These are phyloP conservation scores for Magnolia changhungtana DNA, from an alignment of 164 flowering plant genomes.

Conservation along the genomic window DNA sequence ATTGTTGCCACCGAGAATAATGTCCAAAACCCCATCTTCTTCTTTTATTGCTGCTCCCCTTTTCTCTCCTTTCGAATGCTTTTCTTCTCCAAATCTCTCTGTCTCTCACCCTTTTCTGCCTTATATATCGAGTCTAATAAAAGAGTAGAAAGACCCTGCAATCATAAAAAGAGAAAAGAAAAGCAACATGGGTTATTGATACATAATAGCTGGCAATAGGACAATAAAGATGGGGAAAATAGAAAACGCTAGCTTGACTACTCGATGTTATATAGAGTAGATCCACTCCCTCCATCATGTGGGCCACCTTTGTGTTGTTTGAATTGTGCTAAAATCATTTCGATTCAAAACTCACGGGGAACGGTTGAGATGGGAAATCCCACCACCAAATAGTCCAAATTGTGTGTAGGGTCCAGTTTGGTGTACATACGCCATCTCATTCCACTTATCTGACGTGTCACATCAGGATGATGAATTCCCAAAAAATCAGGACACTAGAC, in stretches of 20 bases:
- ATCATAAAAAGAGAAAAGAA: neutral
- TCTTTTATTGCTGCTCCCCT: neutral
- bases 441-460: too few relatives aligned
- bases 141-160: neutral
- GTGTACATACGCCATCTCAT: too few relatives aligned
- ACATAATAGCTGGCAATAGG: neutral
- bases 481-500: too few relatives aligned
- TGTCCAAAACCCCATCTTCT: slow-evolving; percentile 70
- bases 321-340: too few relatives aligned
- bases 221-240: neutral
- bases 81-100: neutral
- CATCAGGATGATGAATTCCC: too few relatives aligned
- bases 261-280: neutral
- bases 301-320: neutral
- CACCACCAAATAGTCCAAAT: neutral
- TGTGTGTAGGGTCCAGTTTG: too few relatives aligned
- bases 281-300: neutral
- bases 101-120: neutral
- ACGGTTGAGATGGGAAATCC: neutral
- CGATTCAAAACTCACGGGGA: too few relatives aligned
- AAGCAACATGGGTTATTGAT: neutral
- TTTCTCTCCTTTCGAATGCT: neutral
- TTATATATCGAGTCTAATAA: neutral
- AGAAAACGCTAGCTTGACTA: neutral
- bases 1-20: slow-evolving; percentile 68